A percentile compares a stretch with the other conserved stretches of the same genome.
phyloP scores from a whole-genome alignment of 192 early-diverging fungal genomes.

The Backusella luteola region DNA sequence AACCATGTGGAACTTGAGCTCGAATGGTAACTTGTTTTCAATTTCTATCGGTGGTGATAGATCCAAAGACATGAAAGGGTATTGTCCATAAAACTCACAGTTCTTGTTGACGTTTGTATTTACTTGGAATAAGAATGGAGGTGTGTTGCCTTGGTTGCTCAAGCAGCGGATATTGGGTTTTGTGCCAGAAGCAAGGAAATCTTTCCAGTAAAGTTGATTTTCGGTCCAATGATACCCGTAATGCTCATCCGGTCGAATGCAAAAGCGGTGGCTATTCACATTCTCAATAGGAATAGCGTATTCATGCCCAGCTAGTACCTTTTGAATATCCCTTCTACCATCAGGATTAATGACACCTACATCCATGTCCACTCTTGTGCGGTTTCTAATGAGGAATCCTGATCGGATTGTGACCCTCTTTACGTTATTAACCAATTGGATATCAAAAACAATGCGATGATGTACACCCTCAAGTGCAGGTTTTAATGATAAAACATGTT shows the following conservation, averaged over 20 bases:
- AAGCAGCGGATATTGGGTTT: constrained; percentile 39
- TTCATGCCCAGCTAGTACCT: constrained; percentile 49
- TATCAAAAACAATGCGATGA: constrained; percentile 78
- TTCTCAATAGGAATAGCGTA: constrained; percentile 70
- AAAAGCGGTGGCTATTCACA: constrained; percentile 61
- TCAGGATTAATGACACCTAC: constrained; percentile 48
- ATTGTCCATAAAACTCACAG: constrained; percentile 26
- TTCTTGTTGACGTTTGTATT: constrained; percentile 34
- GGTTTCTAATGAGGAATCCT: constrained; percentile 64
- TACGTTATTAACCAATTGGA: constrained; percentile 67
- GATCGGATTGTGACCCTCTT: constrained; percentile 80
- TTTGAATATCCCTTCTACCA: background rate
- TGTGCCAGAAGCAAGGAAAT: constrained; percentile 36
- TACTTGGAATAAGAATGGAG: constrained; percentile 50
- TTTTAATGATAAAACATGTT: constrained; percentile 58
- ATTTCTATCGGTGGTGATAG: constrained; percentile 64
- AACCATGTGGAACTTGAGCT: constrained; percentile 57
- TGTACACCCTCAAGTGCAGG: constrained; percentile 59
- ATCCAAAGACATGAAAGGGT: constrained; percentile 64
- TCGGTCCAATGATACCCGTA: constrained; percentile 76
- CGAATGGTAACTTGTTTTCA: constrained; percentile 82
- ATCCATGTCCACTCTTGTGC: constrained; percentile 57
- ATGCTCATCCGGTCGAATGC: constrained; percentile 62
- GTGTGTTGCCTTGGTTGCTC: constrained; percentile 30
- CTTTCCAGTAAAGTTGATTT: constrained; percentile 67